Percentiles rank a stretch among this genome's conserved stretches.
phyloP scores from a whole-genome alignment of 2,329 filamentous ascomycete species.

The Alternaria ventricosa region DNA sequence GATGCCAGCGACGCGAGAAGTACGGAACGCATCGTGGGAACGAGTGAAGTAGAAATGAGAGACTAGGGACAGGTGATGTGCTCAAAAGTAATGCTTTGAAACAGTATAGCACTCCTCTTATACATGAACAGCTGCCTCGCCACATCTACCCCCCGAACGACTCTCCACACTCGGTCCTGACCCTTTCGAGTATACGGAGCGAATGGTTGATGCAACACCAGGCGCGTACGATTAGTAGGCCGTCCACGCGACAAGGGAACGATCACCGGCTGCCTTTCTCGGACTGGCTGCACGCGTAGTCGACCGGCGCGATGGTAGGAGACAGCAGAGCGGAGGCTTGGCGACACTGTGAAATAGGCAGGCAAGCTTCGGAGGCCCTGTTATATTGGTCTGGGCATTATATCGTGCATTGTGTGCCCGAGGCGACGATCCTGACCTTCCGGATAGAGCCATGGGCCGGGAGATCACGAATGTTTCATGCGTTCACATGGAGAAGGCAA shows the following conservation, averaged over 20 bases:
- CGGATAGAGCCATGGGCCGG: conserved; percentile 14
- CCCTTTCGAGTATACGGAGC: background rate
- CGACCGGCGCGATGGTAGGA: conserved; percentile 9
- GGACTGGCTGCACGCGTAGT: conserved; percentile 11
- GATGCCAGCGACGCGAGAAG: conserved; percentile 40
- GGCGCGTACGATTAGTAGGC: conserved; percentile 6
- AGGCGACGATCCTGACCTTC: conserved; percentile 20
- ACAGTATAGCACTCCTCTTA: conserved; percentile 14
- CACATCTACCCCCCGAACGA: conserved; percentile 1
- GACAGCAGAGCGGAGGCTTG: conserved; percentile 15
- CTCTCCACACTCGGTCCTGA: background rate
- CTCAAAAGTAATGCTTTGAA: background rate
- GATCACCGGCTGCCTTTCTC: conserved; percentile 20
- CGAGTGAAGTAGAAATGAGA: conserved; percentile 18
- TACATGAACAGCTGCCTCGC: conserved; percentile 12
- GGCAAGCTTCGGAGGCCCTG: conserved; percentile 18
- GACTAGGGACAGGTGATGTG: conserved; percentile 19
- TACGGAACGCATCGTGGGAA: conserved; percentile 37
- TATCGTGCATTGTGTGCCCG: conserved; percentile 14
- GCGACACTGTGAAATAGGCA: conserved; percentile 26
- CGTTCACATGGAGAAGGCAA: conserved; percentile 6
- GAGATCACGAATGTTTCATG: conserved; percentile 9
- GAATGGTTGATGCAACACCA: conserved; percentile 1
- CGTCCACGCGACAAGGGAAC: conserved; percentile 10
- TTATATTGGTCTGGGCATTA: conserved; percentile 21